Percentiles rank a stretch among this genome's conserved stretches.
Evolutionary conservation across 2,329 filamentous ascomycete species (phyloP).

Genomic region (Pseudogymnoascus verrucosus): DNA sequence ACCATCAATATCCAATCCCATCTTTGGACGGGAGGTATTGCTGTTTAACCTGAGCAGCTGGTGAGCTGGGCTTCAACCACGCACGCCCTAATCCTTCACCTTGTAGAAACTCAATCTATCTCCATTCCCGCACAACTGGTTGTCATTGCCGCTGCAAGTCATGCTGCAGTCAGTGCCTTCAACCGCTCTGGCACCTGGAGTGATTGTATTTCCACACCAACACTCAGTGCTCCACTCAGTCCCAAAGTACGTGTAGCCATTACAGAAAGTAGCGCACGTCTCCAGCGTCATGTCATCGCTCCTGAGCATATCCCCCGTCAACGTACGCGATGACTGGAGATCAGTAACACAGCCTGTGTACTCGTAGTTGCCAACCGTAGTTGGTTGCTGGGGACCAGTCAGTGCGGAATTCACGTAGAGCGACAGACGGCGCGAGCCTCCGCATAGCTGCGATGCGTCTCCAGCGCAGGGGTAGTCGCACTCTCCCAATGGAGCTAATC

Average conservation of each 20-base stretch:
- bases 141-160: slow-evolving; percentile 24
- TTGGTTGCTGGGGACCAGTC: background rate
- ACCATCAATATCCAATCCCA: background rate
- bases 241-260: slow-evolving; percentile 28
- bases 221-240: slow-evolving; percentile 33
- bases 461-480: background rate
- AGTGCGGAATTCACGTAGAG: background rate
- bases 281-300: slow-evolving; percentile 28
- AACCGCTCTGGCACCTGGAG: slow-evolving; percentile 17
- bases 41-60: background rate
- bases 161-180: slow-evolving; percentile 19
- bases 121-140: slow-evolving; percentile 29
- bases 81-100: background rate
- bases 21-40: background rate
- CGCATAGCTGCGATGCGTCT: background rate
- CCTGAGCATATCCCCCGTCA: slow-evolving; percentile 18
- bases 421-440: background rate
- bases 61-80: background rate
- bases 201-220: slow-evolving; percentile 27
- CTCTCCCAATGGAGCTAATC: background rate
- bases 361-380: slow-evolving; percentile 18
- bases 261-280: slow-evolving; percentile 25
- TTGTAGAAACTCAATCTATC: slow-evolving; percentile 22
- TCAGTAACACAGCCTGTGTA: slow-evolving; percentile 29
- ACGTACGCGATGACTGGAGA: slow-evolving; percentile 20